These are phyloP conservation scores for Astragalus glycyphyllos DNA, from an alignment of 306 rosid species.

Conservation along the genomic window DNA sequence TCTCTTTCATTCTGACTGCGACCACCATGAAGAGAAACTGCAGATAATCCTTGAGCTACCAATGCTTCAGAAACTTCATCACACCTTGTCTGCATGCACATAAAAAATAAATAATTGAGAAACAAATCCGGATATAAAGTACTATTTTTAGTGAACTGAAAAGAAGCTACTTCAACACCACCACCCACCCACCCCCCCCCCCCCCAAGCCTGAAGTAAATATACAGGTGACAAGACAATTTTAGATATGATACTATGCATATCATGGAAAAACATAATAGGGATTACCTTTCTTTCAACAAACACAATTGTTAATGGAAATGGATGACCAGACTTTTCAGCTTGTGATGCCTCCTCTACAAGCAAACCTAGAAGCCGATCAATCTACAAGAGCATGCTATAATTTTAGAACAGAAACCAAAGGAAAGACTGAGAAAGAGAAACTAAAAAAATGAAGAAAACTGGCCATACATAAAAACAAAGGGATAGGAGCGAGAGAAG, in stretches of 20 bases:
- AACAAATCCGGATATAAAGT: constrained; percentile 4
- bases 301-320: constrained; percentile 82
- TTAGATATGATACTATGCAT: constrained; percentile 22
- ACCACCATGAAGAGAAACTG: constrained; percentile 92
- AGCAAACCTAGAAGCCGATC: constrained; percentile 82
- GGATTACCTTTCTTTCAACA: constrained; percentile 84
- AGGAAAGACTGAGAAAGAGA: constrained; percentile 15
- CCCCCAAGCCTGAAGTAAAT: too few species aligned
- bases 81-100: constrained; percentile 71
- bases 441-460: constrained; percentile 9
- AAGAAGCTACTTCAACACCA: background rate
- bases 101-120: constrained; percentile 30
- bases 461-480: background rate
- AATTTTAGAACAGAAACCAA: constrained; percentile 38
- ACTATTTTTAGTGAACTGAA: background rate
- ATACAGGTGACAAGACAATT: constrained; percentile 18
- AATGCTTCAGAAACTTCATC: constrained; percentile 84
- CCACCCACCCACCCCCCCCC: too few species aligned
- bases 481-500: too few species aligned
- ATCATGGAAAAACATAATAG: constrained; percentile 15
- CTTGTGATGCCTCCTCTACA: constrained; percentile 78
- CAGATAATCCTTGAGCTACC: constrained; percentile 84
- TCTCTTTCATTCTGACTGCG: constrained; percentile 88
- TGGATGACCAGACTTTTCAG: constrained; percentile 71
- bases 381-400: constrained; percentile 57